phyloP scores from a whole-genome alignment of 2,329 filamentous ascomycete genomes.

The Botrytis hyacinthi region DNA sequence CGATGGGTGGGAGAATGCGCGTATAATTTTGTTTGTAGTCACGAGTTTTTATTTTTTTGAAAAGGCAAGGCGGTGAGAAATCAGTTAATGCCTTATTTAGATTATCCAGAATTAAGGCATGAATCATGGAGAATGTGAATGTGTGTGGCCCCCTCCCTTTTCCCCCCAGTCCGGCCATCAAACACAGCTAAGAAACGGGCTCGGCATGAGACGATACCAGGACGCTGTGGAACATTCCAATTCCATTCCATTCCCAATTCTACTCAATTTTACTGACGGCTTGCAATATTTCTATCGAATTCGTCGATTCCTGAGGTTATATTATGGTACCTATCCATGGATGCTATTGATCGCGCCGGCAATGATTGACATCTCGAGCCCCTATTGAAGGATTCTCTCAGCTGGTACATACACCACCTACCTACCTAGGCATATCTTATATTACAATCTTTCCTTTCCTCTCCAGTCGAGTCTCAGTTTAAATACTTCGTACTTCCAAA shows the following conservation, averaged over 20 bases:
- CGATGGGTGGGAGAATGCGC: background rate
- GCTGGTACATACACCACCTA: background rate
- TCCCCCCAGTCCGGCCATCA: background rate
- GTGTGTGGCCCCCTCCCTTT: background rate
- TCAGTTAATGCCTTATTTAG: background rate
- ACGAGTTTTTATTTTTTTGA: background rate
- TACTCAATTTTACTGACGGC: background rate
- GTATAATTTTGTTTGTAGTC: background rate
- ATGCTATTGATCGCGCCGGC: background rate
- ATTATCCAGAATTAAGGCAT: background rate
- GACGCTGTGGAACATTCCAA: background rate
- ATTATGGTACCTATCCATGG: background rate
- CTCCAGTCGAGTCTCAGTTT: background rate
- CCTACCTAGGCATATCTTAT: background rate
- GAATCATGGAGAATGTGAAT: background rate
- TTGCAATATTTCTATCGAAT: background rate
- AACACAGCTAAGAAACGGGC: background rate
- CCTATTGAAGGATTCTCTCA: background rate
- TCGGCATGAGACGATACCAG: conserved; percentile 1
- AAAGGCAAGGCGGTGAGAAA: background rate
- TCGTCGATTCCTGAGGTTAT: background rate
- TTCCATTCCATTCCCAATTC: background rate
- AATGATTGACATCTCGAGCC: background rate
- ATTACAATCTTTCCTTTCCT: background rate
- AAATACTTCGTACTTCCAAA: background rate